Evolutionary conservation across 805 yeast species (phyloP), one percentile per base, ranked within the genome.

Genomic region (Metschnikowia borealis): DNA sequence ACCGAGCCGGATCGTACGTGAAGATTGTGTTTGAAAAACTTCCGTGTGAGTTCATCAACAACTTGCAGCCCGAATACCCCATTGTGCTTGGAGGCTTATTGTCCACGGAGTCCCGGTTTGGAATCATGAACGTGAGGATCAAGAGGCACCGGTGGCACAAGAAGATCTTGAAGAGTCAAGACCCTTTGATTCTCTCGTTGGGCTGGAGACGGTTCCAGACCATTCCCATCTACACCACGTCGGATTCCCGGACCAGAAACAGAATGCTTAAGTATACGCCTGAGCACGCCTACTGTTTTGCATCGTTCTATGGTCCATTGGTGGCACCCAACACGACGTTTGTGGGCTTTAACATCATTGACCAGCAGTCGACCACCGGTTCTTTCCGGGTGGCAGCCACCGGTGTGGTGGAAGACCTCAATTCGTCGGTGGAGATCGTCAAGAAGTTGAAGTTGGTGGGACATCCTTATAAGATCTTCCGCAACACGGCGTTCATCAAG

Each of bases 171-270:
- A 94, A 94, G 69, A 82, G 97, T 8, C 95, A 89, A 64, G 99
- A 94, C 71, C 99, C 99, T 1, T 76, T 95, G 57, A 89, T 94
- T 48, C 67, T 94, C 44, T 92, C 98, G 0, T 71, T 94, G 39
- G 99, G 99, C 36, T 94, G 99, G 99, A 83, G 99, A 74, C 79
- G 99, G 68, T 95, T 94, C 74, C 99, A 94, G 70, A 91, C 99
- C 0, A 72, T 92, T 49, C 99, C 99, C 7, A 79, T 94, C 23
- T 94, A 91, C 67, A 91, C 99, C 3, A 94, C 99, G 0, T 83
- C 96, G 6, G 99, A 94, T 69, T 94, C 99, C 6, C 80, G 99
- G 71, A 94, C 99, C 13, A 82, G 99, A 75, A 92, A 91, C 63
- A 85, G 99, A 73, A 89, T 94, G 97, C 79, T 94, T 71, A 94